A percentile compares a stretch with the other conserved stretches of the same genome.
Conservation (phyloP, 192 early-diverging fungal genomes). For the Chytriomyces hyalinus region DNA sequence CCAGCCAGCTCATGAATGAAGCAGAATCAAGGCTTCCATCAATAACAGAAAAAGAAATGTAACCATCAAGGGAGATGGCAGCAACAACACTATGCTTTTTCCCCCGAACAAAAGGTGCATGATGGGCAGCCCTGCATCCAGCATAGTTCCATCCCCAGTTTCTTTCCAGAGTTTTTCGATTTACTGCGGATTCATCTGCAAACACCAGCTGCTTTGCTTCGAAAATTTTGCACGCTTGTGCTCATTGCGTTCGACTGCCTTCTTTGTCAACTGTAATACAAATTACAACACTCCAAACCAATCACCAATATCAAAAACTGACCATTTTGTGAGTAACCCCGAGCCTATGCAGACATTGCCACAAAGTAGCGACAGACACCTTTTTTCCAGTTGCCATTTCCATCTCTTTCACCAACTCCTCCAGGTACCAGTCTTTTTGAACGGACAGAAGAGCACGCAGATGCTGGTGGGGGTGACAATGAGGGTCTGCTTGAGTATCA, state of each 20-base stretch:
- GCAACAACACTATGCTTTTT: not conserved
- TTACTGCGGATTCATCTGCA: not conserved
- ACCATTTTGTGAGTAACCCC: conserved; percentile 1
- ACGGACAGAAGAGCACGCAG: not conserved
- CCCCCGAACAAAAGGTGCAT: not conserved
- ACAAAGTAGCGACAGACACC: not conserved
- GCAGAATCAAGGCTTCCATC: not conserved
- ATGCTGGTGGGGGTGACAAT: not conserved
- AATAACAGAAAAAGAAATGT: not conserved
- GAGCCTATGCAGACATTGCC: not conserved
- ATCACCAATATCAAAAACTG: not conserved
- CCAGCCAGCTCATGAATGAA: not conserved
- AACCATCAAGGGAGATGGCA: not conserved
- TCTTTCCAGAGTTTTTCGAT: conserved; percentile 2
- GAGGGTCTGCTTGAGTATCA: too few species aligned
- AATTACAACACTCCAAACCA: too few species aligned
- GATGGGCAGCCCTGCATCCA: not conserved
- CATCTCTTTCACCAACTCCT: not conserved
- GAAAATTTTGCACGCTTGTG: not conserved
- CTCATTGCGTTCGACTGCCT: not conserved
- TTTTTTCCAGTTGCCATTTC: not conserved
- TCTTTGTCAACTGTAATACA: not conserved
- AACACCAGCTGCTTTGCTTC: not conserved
- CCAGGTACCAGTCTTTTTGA: not conserved
- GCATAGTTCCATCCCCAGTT: not conserved